Evolutionary conservation across 345 rosid genomes (phyloP).

Genomic region (Lumnitzera racemosa): DNA sequence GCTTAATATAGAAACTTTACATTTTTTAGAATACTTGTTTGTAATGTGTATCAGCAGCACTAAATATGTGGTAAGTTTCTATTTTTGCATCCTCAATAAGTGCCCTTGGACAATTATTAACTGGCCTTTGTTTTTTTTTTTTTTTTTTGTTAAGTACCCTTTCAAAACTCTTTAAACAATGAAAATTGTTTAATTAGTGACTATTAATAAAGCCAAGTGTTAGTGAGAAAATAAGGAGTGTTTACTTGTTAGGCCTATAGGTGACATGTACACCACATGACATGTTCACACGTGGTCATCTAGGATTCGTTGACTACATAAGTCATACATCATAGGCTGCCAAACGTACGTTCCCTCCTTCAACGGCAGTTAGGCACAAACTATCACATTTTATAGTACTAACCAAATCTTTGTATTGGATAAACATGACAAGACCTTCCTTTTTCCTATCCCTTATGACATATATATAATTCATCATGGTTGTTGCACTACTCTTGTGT

Average conservation of each 20-base stretch:
- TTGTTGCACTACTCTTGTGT: not conserved
- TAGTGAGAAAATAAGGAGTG: not conserved
- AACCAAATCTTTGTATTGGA: not conserved
- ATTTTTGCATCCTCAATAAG: no score
- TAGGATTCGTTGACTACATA: conserved; percentile 5
- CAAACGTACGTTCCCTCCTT: conserved; percentile 9
- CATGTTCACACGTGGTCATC: conserved; percentile 16
- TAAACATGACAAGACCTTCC: not conserved
- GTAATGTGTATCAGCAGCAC: no score
- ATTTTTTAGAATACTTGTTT: no score
- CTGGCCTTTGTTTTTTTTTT: no score
- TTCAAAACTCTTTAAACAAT: no score
- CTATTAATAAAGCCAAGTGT: not conserved
- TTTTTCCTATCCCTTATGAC: not conserved
- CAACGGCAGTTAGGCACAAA: conserved; percentile 56
- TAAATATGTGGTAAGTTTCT: no score
- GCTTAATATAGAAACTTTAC: no score
- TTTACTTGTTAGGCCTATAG: conserved; percentile 14
- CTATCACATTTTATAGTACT: not conserved
- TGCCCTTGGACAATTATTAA: no score
- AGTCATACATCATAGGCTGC: conserved; percentile 13
- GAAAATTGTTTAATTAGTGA: not conserved
- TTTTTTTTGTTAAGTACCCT: no score
- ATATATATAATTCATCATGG: not conserved
- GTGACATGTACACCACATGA: conserved; percentile 3